Evolutionary conservation across 495 filamentous ascomycete species (phyloP).

Genomic region (Penicillium maclennaniae): DNA sequence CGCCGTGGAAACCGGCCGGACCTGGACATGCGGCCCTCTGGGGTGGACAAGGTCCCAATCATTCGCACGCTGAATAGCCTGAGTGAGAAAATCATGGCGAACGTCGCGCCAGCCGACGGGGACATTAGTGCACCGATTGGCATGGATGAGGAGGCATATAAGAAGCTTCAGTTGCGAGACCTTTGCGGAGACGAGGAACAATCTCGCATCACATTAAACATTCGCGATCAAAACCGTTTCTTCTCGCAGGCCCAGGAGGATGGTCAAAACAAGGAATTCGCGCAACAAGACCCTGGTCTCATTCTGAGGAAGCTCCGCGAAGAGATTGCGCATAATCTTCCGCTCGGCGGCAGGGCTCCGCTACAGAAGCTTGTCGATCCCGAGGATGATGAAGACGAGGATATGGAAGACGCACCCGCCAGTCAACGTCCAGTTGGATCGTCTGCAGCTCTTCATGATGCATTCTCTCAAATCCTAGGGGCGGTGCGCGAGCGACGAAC

Average conservation of each 20-base stretch:
- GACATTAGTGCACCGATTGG: conserved; percentile 60
- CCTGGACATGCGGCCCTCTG: conserved; percentile 74
- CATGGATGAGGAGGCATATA: conserved; percentile 70
- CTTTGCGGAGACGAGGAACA: conserved; percentile 70
- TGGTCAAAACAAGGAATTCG: conserved; percentile 55
- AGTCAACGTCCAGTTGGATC: conserved; percentile 33
- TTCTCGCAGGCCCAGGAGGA: conserved; percentile 61
- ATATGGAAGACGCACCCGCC: conserved; percentile 46
- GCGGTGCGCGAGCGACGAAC: conserved; percentile 41
- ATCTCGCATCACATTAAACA: conserved; percentile 74
- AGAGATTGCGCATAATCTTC: conserved; percentile 51
- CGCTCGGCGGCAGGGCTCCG: conserved; percentile 54
- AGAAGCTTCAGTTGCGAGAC: conserved; percentile 74
- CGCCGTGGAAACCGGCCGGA: conserved; percentile 79
- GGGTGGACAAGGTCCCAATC: conserved; percentile 67
- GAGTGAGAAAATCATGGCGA: conserved; percentile 85
- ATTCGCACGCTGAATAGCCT: conserved; percentile 81
- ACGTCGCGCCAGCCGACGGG: conserved; percentile 71
- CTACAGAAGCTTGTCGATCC: conserved; percentile 50
- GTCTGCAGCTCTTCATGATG: conserved; percentile 31
- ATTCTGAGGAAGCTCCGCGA: conserved; percentile 61
- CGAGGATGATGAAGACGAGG: conserved; percentile 54
- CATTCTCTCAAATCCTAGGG: conserved; percentile 42
- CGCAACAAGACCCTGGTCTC: conserved; percentile 61
- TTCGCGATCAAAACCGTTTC: conserved; percentile 78